A percentile compares a stretch with the other conserved stretches of the same genome.
Evolutionary conservation across 257 asterid genomes (phyloP).

Genomic region (Mitragyna speciosa): DNA sequence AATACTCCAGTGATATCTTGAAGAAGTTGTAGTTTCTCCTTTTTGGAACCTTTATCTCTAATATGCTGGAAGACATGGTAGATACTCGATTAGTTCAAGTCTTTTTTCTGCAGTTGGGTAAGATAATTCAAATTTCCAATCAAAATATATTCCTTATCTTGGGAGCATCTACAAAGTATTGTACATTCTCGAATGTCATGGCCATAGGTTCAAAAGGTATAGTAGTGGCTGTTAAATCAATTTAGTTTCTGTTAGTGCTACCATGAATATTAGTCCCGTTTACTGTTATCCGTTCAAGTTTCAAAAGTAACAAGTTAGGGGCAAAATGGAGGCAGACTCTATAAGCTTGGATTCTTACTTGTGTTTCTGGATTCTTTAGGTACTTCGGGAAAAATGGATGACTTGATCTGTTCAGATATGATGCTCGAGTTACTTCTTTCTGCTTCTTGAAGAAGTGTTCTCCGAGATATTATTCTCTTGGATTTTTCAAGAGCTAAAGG

Average conservation of each 20-base stretch:
- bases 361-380: not conserved
- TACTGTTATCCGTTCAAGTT: not conserved
- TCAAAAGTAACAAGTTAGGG: not conserved
- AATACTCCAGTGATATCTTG: slow-evolving; percentile 45
- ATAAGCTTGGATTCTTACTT: not conserved
- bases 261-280: not conserved
- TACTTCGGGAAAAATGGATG: not conserved
- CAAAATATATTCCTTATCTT: not conserved
- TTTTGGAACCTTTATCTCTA: slow-evolving; percentile 42
- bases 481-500: slow-evolving; percentile 21
- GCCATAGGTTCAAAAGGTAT: slow-evolving; percentile 36
- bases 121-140: no score
- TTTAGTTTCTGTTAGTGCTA: not conserved
- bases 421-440: not conserved
- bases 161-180: slow-evolving; percentile 35
- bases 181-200: slow-evolving; percentile 31
- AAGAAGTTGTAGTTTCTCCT: slow-evolving; percentile 45
- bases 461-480: slow-evolving; percentile 35
- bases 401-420: not conserved
- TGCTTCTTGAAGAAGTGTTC: slow-evolving; percentile 30
- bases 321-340: not conserved
- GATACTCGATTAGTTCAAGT: not conserved
- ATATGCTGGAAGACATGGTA: slow-evolving; percentile 31
- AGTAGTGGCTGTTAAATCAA: slow-evolving; percentile 29
- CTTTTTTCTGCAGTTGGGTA: not conserved